Evolutionary conservation across 768 basidiomycete genomes (phyloP), one percentile per base, ranked within the genome.

Genomic region (Chalciporus piperatus): DNA sequence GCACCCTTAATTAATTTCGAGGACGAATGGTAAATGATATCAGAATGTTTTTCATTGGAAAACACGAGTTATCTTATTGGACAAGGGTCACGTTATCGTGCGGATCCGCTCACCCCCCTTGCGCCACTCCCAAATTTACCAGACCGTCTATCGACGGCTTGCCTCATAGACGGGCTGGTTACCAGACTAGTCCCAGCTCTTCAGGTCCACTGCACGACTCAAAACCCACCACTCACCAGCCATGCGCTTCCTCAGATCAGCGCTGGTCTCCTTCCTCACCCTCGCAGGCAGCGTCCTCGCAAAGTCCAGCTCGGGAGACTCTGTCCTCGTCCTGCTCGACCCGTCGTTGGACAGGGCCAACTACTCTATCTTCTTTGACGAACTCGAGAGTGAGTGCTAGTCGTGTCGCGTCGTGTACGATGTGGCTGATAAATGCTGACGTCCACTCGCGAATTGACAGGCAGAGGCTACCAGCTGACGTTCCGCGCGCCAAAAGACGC

Each of bases 251-350:
- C 30, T 70, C 27, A 59, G 41, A 19, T 41, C 67, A 41, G 47
- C 68, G 44, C 52, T 70, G 41, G 51, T 66, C 11, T 61, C 66
- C 3, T 52, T 70, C 7, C 42, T 76, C 33, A 62, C 55, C 27
- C 47, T 76, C 4, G 50, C 68, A 6, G 19, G 55, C 11, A 37
- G 55, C 12, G 61, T 50, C 3, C 46, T 57, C 23, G 87, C 89
- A 46, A 82, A 76, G 61, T 92, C 90, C n/a, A 91, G 89, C 71
- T 75, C 85, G 10, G 90, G 89, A 13, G 77, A 87, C 69, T 85
- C 83, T 25, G 88, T 97, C 16, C 80, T 98, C 13, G 88, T 97
- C 41, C 77, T 96, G 13, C 75, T 96, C 30, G 92, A 98, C 65
- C 80, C 84, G 1, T 74, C 73, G 28, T 70, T 85, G n/a, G 75